These are phyloP conservation scores for Calonectria henricotiae DNA, from an alignment of 2,329 filamentous ascomycete species.

Conservation along the genomic window DNA sequence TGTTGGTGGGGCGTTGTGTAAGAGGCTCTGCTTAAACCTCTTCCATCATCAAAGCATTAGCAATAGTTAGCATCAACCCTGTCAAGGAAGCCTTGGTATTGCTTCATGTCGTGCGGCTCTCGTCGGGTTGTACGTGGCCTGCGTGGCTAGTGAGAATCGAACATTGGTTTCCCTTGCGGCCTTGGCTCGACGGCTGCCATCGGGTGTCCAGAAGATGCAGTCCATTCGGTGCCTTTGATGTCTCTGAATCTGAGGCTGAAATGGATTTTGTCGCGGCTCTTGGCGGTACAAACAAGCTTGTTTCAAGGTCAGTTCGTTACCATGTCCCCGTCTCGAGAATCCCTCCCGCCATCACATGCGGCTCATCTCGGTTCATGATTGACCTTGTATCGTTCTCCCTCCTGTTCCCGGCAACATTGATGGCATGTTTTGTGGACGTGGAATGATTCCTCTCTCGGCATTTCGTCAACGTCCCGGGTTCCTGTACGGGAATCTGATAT, in stretches of 20 bases:
- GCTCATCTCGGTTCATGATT: constrained; percentile 14
- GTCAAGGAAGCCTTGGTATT: constrained; percentile 34
- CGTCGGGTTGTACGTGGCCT: constrained; percentile 9
- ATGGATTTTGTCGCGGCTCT: constrained; percentile 9
- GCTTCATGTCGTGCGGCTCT: constrained; percentile 28
- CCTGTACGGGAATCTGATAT: constrained; percentile 10
- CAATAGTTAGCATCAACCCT: constrained; percentile 46
- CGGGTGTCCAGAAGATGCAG: not conserved
- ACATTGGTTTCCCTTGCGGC: constrained; percentile 2
- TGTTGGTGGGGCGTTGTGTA: constrained; percentile 32
- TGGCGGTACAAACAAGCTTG: constrained; percentile 8
- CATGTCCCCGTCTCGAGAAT: constrained; percentile 7
- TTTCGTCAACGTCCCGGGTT: constrained; percentile 1
- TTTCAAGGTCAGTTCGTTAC: not conserved
- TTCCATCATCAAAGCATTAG: constrained; percentile 47
- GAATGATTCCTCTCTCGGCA: constrained; percentile 1
- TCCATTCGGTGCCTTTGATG: not conserved
- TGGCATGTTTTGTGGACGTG: constrained; percentile 13
- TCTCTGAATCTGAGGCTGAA: not conserved
- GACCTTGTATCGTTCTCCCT: not conserved
- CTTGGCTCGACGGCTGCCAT: constrained; percentile 16
- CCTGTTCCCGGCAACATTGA: constrained; percentile 3
- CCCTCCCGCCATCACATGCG: not conserved
- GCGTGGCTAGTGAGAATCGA: constrained; percentile 6
- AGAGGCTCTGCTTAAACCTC: constrained; percentile 47